A percentile compares a stretch with the other conserved stretches of the same genome.
Evolutionary conservation across 73 alveolate species (phyloP).

Genomic region (Paramecium biaurelia): DNA sequence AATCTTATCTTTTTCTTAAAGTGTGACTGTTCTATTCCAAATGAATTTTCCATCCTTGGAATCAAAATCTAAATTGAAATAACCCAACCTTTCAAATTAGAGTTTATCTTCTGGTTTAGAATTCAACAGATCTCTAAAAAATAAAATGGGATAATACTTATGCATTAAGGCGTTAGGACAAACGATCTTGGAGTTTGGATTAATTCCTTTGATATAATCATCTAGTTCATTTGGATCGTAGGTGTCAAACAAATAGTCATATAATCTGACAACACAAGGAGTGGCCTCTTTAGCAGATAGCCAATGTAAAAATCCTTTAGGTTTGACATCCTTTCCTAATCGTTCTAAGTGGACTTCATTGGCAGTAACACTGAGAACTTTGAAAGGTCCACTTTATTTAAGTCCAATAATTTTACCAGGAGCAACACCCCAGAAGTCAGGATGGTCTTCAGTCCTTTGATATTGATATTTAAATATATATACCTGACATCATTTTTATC

Average conservation of each 20-base stretch:
- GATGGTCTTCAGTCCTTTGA: slow-evolving; percentile 65
- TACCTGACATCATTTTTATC: slow-evolving; percentile 93
- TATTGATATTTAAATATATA: neutral
- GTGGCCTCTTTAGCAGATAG: slow-evolving; percentile 85
- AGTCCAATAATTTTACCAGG: slow-evolving; percentile 94
- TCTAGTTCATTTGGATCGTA: slow-evolving; percentile 84
- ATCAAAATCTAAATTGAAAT: slow-evolving; percentile 94
- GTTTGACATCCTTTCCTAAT: slow-evolving; percentile 81
- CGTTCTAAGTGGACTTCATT: slow-evolving; percentile 77
- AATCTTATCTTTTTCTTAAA: slow-evolving; percentile 77
- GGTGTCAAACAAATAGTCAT: slow-evolving; percentile 85
- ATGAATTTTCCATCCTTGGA: slow-evolving; percentile 76
- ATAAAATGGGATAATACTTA: slow-evolving; percentile 49
- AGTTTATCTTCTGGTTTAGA: slow-evolving; percentile 85
- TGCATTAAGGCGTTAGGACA: slow-evolving; percentile 81
- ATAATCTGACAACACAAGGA: slow-evolving; percentile 88
- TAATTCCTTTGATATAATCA: slow-evolving; percentile 87
- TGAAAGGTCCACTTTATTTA: slow-evolving; percentile 86
- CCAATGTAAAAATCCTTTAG: slow-evolving; percentile 97
- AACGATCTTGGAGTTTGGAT: slow-evolving; percentile 85
- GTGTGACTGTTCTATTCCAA: slow-evolving; percentile 83
- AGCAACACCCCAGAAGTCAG: slow-evolving; percentile 93
- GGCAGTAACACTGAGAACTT: slow-evolving; percentile 78
- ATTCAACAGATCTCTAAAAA: slow-evolving; percentile 64
- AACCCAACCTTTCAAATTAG: slow-evolving; percentile 98